Evolutionary conservation across 441 rosid genomes (phyloP), one percentile per base, ranked within the genome.

Genomic region (Populus hybrid): DNA sequence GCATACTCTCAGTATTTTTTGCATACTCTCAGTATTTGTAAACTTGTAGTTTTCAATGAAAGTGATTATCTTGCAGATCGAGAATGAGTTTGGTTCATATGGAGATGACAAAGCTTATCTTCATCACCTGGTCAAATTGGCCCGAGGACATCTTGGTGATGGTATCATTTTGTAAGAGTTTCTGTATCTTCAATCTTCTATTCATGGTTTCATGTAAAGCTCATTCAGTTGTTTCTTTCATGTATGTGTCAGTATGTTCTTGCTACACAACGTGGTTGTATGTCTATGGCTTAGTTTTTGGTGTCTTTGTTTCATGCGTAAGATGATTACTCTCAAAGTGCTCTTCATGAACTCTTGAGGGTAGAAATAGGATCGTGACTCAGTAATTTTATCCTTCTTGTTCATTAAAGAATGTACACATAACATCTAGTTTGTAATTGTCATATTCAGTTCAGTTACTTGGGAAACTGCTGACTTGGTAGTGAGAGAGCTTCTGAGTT

Each of bases 11-110:
- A 38, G 42, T 38, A 1, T 8, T 38, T 76, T 63, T 69, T 78
- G 66, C 53, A 24, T 70, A 34, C 75, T 40, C 71, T 75, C 30
- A 72, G 75, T n/a, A 12, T 71, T 64, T 72, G 28, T 12, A 61
- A 72, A 69, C 50, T 65, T 6, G 12, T 72, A 74, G 64, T 46
- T 75, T 57, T 70, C 53, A 78, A 69, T 63, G 28, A 66, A 71
- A 30, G 77, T 53, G 10, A 59, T 80, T 73, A 11, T 75, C 75
- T 85, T 77, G 76, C 93, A 95, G 99, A 88, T 94, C 74, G 98
- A 95, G 89, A 94, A 95, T 87, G 99, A 95, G 86, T 95, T 83
- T 85, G 99, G 99, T 70, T 95, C 99, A 59, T 95, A 86, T 87
- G 99, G 98, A 76, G 88, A 90, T 74, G 99, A 95, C 82, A 87